Conservation (phyloP, 148 eudicot genomes). For the Diospyros lotus region DNA sequence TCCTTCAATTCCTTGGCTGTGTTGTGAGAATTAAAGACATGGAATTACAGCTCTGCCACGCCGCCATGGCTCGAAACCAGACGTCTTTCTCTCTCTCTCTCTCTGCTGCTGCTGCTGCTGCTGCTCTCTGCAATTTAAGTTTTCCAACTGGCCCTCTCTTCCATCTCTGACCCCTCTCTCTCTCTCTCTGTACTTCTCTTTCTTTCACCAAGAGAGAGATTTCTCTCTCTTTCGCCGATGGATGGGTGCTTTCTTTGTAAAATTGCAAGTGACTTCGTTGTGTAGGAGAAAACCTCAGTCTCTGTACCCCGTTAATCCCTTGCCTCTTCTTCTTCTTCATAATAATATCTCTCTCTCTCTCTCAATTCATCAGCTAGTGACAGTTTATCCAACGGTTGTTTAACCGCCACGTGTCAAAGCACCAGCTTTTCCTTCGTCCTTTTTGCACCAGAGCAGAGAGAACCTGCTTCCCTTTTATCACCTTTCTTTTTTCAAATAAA, state of each 20-base stretch:
- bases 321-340: no score
- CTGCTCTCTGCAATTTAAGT: conserved; percentile 7
- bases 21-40: conserved; percentile 29
- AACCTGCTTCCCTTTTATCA: no score
- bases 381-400: conserved; percentile 16
- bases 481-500: no score
- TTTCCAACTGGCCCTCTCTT: neutral
- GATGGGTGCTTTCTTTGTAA: no score
- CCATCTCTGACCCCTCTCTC: conserved; percentile 11
- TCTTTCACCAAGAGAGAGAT: neutral
- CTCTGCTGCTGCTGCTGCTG: neutral
- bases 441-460: conserved; percentile 13
- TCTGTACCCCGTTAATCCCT: neutral
- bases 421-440: conserved; percentile 17
- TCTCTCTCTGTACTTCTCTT: conserved; percentile 3
- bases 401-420: conserved; percentile 19
- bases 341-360: no score
- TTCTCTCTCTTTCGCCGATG: no score
- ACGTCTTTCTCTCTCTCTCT: conserved; percentile 3
- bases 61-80: conserved; percentile 50
- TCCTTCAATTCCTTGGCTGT: conserved; percentile 12
- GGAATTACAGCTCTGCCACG: conserved; percentile 58
- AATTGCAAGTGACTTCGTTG: neutral
- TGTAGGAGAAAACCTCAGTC: conserved; percentile 8
- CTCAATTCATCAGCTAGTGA: neutral